Conservation (phyloP, 192 early-diverging fungal species). For the Rhizophagus prolifer region DNA sequence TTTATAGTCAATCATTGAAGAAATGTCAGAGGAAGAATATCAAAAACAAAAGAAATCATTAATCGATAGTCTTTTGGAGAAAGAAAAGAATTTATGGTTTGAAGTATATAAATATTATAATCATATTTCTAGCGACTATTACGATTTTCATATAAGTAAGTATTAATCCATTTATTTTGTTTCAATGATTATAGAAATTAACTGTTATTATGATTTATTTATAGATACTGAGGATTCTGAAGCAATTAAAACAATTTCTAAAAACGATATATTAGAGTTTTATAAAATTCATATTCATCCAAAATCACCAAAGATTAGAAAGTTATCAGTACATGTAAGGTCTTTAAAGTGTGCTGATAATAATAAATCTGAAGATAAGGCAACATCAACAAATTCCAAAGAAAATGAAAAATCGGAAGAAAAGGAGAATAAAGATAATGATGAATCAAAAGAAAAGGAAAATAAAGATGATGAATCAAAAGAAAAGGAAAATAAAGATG, state of each 20-base stretch:
- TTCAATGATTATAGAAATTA: background rate
- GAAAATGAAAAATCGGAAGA: too few species aligned
- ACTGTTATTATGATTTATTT: background rate
- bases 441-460: background rate
- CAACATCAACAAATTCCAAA: background rate
- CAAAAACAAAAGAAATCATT: constrained; percentile 72
- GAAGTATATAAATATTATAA: constrained; percentile 75
- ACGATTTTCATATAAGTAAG: constrained; percentile 76
- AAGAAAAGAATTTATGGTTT: constrained; percentile 82
- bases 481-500: too few species aligned
- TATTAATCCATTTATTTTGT: background rate
- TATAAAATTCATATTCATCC: background rate
- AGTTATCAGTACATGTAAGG: background rate
- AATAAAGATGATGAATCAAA: too few species aligned
- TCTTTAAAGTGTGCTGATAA: background rate
- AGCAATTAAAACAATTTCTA: background rate
- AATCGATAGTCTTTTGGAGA: constrained; percentile 72
- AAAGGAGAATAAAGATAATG: too few species aligned
- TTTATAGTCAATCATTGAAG: constrained; percentile 47
- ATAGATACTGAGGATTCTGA: background rate
- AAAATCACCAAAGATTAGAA: background rate
- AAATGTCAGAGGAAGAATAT: constrained; percentile 74
- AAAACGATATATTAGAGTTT: background rate
- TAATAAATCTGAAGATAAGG: background rate
- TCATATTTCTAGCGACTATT: constrained; percentile 76